phyloP scores from a whole-genome alignment of 2,329 filamentous ascomycete genomes.

The Paecilomyces sp. region DNA sequence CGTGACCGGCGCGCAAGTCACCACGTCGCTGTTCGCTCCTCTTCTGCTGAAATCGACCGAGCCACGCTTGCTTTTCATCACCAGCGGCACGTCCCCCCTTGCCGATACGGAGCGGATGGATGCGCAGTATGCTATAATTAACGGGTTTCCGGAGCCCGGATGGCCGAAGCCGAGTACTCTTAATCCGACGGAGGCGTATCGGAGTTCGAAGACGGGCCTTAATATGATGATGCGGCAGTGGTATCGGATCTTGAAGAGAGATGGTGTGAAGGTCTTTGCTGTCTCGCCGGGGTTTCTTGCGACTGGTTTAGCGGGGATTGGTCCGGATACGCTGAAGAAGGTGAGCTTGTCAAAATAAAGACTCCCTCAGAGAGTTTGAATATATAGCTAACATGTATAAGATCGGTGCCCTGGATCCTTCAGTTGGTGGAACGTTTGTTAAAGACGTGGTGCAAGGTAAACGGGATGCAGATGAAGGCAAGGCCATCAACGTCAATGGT shows the following conservation, averaged over 20 bases:
- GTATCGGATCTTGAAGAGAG: conserved; percentile 35
- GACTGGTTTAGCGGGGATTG: conserved; percentile 35
- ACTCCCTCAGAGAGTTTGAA: too few species aligned
- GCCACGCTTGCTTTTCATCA: conserved; percentile 43
- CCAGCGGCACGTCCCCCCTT: conserved; percentile 35
- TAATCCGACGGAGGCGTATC: conserved; percentile 24
- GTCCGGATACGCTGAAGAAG: conserved; percentile 15
- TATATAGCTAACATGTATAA: too few species aligned
- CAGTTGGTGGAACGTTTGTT: conserved; percentile 33
- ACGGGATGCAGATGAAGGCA: conserved; percentile 36
- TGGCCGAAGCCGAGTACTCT: conserved; percentile 33
- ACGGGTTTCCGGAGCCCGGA: conserved; percentile 16
- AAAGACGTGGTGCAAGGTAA: conserved; percentile 34
- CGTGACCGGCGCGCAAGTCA: conserved; percentile 41
- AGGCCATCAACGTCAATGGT: conserved; percentile 19
- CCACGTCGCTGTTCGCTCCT: conserved; percentile 44
- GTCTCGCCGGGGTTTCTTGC: conserved; percentile 45
- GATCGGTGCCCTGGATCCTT: conserved; percentile 23
- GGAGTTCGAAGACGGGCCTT: conserved; percentile 37
- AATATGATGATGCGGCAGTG: conserved; percentile 47
- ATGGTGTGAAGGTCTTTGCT: conserved; percentile 45
- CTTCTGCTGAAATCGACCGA: conserved; percentile 41
- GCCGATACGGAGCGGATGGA: conserved; percentile 12
- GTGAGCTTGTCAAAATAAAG: background rate
- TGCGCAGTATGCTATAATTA: background rate